Conservation (phyloP, 805 yeast species). For the Barnettozyma wickerhamii region DNA sequence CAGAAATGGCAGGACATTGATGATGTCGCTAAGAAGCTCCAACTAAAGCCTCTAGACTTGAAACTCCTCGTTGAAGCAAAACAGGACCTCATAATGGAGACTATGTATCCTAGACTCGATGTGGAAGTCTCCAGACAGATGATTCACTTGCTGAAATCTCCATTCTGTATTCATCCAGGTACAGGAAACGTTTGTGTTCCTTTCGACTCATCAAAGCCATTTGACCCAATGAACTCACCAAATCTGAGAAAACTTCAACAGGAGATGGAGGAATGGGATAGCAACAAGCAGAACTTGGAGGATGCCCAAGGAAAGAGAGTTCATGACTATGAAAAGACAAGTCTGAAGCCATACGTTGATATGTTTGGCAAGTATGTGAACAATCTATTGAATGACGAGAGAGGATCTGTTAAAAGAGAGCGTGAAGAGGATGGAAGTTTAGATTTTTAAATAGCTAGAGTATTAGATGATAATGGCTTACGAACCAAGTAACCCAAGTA, state of each 20-base stretch:
- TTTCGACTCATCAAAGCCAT: constrained; percentile 43
- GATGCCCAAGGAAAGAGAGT: constrained; percentile 17
- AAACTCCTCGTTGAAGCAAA: constrained; percentile 59
- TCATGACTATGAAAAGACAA: constrained; percentile 56
- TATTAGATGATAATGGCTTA: no score
- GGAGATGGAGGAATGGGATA: constrained; percentile 54
- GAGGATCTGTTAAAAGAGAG: constrained; percentile 32
- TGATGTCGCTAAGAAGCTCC: constrained; percentile 36
- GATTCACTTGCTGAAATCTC: constrained; percentile 90
- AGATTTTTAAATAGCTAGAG: constrained; percentile 19
- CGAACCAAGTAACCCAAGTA: no score
- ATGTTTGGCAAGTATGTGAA: constrained; percentile 61
- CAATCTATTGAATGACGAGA: constrained; percentile 52
- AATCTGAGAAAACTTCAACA: constrained; percentile 58
- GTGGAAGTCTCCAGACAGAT: constrained; percentile 86
- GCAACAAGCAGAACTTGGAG: constrained; percentile 9
- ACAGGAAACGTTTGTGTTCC: constrained; percentile 97
- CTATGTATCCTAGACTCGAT: constrained; percentile 89
- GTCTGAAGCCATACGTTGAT: constrained; percentile 67
- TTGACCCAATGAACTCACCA: constrained; percentile 80
- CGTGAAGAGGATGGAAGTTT: constrained; percentile 29
- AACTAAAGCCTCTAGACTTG: constrained; percentile 38
- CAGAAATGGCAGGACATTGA: constrained; percentile 81
- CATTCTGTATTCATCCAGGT: constrained; percentile 94
- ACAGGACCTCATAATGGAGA: constrained; percentile 75